These are phyloP conservation scores for Lachnellula occidentalis DNA, from an alignment of 2,329 filamentous ascomycete species.

Conservation along the genomic window DNA sequence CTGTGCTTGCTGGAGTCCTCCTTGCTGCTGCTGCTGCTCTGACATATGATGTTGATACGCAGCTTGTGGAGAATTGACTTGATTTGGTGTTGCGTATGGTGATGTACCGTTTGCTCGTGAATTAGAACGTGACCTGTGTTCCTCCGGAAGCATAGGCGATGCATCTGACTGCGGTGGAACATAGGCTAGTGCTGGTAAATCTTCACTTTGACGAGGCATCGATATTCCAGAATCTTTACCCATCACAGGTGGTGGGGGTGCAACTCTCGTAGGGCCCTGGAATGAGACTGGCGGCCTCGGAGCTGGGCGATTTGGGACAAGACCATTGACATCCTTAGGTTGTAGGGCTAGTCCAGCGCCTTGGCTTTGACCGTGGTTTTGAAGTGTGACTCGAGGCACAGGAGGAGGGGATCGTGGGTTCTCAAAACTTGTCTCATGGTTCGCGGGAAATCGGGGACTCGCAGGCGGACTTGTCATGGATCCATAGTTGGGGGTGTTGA, in stretches of 20 bases:
- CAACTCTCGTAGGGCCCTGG: constrained; percentile 55
- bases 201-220: constrained; percentile 54
- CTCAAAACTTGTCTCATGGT: constrained; percentile 91
- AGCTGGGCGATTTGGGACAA: constrained; percentile 78
- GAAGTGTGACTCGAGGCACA: constrained; percentile 52
- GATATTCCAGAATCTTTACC: constrained; percentile 60
- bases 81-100: constrained; percentile 21
- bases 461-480: constrained; percentile 70
- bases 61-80: constrained; percentile 29
- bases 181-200: constrained; percentile 37
- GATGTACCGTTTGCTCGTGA: constrained; percentile 54
- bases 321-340: constrained; percentile 48
- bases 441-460: constrained; percentile 82
- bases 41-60: constrained; percentile 57
- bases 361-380: constrained; percentile 19
- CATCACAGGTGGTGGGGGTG: constrained; percentile 50
- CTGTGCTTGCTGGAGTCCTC: constrained; percentile 48
- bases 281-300: constrained; percentile 79
- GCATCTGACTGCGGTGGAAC: constrained; percentile 24
- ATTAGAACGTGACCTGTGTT: constrained; percentile 64
- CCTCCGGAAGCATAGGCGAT: constrained; percentile 56
- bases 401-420: constrained; percentile 92
- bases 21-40: constrained; percentile 85
- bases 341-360: constrained; percentile 32
- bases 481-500: constrained; percentile 51